Base-by-base conservation (phyloP, 768 basidiomycete species). In the Lactarius psammicola region DNA sequence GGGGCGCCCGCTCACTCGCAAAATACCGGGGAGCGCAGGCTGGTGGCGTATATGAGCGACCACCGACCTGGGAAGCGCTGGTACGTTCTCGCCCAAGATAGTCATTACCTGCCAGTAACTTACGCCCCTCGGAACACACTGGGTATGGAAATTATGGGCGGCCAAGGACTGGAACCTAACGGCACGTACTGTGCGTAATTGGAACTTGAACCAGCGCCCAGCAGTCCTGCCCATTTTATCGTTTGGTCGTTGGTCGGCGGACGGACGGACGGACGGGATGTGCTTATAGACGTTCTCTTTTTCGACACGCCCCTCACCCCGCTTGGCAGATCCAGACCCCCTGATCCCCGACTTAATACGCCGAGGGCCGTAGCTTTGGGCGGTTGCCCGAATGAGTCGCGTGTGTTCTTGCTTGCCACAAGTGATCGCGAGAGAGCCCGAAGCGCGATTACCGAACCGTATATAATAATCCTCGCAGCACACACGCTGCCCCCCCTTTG, bases 51-150 rank as follows among this genome's bases (percentile, higher is more conserved):
- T 59, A 55, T 44, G 42, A 59, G 10, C 18, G 49, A 42, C 17
- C 28, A 54, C 49, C 23, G 6, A 15, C 4, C n/a, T 17, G 13
- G 55, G 55, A 46, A 38, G 34, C 23, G 56, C 30, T 51, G 63
- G 65, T 66, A 66, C 65, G 65, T 66, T 61, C 65, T 66, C 60
- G 34, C 64, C 60, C 17, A 61, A 61, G 61, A 26, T 46, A 54
- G 64, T 5, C 2, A 65, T 60, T 3, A 30, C 17, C 54, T 44
- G 51, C 58, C 31, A 28, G 59, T 36, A n/a, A n/a, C n/a, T n/a
- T n/a, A 59, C 55, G 59, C 38, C 40, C 42, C 33, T 46, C 40
- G 53, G 53, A 64, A 44, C n/a, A 8, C 6, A 30, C 58, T 34
- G 26, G n/a, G 42, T 60, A 65, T 56, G 64, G 59, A 26, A 61